Percentiles rank a stretch among this genome's conserved stretches.
Conservation (phyloP, 768 basidiomycete species). For the Pleurotus salmoneostramineus region DNA sequence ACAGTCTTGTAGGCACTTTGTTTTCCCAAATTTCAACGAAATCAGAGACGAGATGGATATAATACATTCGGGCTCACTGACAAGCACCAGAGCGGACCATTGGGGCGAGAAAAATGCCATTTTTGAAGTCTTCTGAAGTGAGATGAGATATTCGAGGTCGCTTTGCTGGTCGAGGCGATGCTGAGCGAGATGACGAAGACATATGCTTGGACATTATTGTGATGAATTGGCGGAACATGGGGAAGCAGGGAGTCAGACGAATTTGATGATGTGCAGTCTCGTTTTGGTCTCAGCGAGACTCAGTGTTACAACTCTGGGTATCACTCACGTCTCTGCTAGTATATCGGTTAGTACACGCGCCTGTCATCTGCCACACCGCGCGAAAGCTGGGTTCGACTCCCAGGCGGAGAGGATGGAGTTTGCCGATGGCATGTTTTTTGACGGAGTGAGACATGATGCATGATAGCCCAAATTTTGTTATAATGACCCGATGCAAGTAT, state of each 20-base stretch:
- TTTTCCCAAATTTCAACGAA: too few relatives aligned
- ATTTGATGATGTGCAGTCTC: background rate
- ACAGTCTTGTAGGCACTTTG: slow-evolving; percentile 79
- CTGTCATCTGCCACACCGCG: background rate
- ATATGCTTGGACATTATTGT: slow-evolving; percentile 46
- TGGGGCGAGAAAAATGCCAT: slow-evolving; percentile 93
- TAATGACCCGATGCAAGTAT: background rate
- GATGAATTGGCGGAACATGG: slow-evolving; percentile 3
- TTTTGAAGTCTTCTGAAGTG: slow-evolving; percentile 72
- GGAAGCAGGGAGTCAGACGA: background rate
- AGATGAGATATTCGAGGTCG: slow-evolving; percentile 55
- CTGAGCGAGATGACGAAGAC: slow-evolving; percentile 39
- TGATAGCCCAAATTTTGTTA: too few relatives aligned
- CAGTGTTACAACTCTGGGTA: background rate
- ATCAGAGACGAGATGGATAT: too few relatives aligned
- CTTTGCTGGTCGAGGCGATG: slow-evolving; percentile 46
- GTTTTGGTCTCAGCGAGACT: background rate
- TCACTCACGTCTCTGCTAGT: background rate
- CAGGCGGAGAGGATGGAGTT: background rate
- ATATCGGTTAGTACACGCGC: background rate
- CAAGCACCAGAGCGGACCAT: slow-evolving; percentile 95
- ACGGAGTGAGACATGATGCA: too few relatives aligned
- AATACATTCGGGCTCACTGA: slow-evolving; percentile 32
- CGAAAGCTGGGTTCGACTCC: slow-evolving; percentile 2
- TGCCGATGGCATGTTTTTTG: too few relatives aligned